phyloP scores from a whole-genome alignment of 306 rosid species.

The Fragaria iinumae region DNA sequence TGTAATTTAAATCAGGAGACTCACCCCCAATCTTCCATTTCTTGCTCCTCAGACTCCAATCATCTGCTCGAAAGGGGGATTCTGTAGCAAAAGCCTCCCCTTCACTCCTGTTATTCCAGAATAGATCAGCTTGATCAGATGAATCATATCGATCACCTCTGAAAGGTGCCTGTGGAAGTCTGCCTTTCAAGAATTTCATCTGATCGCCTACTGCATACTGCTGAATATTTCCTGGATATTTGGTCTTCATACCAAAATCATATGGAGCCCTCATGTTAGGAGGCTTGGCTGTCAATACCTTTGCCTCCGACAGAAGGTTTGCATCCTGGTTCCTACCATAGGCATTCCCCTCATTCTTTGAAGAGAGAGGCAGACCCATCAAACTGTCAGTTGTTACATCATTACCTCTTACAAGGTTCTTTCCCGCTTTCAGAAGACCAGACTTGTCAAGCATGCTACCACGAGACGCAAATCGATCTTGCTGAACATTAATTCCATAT shows the following conservation, averaged over 20 bases:
- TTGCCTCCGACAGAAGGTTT: conserved; percentile 44
- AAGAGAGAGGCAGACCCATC: conserved; percentile 51
- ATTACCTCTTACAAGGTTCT: conserved; percentile 56
- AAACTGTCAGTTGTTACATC: conserved; percentile 46
- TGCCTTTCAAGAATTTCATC: conserved; percentile 44
- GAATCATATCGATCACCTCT: conserved; percentile 49
- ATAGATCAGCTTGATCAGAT: conserved; percentile 41
- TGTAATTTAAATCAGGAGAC: conserved; percentile 64
- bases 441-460: conserved; percentile 50
- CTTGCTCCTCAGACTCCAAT: conserved; percentile 60
- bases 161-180: conserved; percentile 34
- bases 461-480: conserved; percentile 41
- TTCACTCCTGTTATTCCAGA: conserved; percentile 41
- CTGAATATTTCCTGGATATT: conserved; percentile 55
- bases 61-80: conserved; percentile 53
- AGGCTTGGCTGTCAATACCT: conserved; percentile 49
- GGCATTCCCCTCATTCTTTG: conserved; percentile 53
- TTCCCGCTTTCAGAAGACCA: conserved; percentile 52
- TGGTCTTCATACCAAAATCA: conserved; percentile 51
- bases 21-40: conserved; percentile 67
- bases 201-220: conserved; percentile 52
- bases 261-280: conserved; percentile 48
- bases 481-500: conserved; percentile 45
- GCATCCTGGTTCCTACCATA: conserved; percentile 50
- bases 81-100: conserved; percentile 56